Evolutionary conservation across 345 rosid genomes (phyloP), one percentile per base, ranked within the genome.

Genomic region (Dimocarpus longan): DNA sequence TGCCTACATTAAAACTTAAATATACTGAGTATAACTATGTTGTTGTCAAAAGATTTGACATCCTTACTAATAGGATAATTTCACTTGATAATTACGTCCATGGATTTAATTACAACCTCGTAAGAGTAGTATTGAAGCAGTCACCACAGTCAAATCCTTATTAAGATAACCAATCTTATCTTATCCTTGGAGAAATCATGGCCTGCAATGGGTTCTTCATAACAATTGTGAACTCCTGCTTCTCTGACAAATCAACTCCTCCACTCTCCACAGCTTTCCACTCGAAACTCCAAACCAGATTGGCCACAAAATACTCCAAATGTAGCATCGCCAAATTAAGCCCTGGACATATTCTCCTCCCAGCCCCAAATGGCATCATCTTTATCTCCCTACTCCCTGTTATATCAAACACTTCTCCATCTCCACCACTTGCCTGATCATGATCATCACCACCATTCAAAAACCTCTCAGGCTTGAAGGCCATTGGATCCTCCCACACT

Each of bases 401-500:
- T 40, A 74, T 42, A 74, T 62, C 68, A 60, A 73, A 73, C 7
- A 18, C 65, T 54, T 10, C 44, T 8, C 40, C 65, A 28, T 10
- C 44, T 8, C 40, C 65, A 28, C 37, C 10, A 7, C 37, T 32
- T 32, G 3, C 37, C 37, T 32, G 37, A 32, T 32, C 37, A 32
- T 32, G 37, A 32, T 32, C 37, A 32, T 32, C 37, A 32, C 37
- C 76, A 6, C 64, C 67, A 12, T 32, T 42, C 13, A 39, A 7
- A 60, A 73, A 73, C 16, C 76, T 60, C 68, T 60, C 76, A 0
- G 76, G 76, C 66, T 40, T 73, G 39, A 73, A 73, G 4, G 67
- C 48, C 76, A 72, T 72, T 39, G 66, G 76, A 54, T 72, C 76
- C 48, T 72, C 76, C 74, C 74, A 70, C 13, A 71, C 75, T 19